Percentiles rank a stretch among this genome's conserved stretches.
Conservation (phyloP, 2,329 filamentous ascomycete genomes). For the Stachybotrys echinatus region DNA sequence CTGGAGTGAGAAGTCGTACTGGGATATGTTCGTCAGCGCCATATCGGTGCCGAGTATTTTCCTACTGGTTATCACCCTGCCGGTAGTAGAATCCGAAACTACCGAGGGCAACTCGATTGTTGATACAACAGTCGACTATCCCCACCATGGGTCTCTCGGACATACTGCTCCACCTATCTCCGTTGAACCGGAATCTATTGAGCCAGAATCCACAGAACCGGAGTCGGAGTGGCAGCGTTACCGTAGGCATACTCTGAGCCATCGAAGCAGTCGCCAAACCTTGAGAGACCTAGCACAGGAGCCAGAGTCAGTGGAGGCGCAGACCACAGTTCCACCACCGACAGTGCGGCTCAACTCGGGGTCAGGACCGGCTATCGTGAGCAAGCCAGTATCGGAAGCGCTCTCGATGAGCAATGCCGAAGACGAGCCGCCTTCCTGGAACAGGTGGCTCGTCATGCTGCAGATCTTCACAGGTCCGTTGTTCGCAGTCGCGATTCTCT, state of each 20-base stretch:
- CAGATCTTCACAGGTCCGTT: slow-evolving; percentile 85
- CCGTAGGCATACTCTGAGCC: slow-evolving; percentile 37
- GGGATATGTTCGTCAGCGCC: slow-evolving; percentile 75
- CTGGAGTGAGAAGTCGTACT: slow-evolving; percentile 78
- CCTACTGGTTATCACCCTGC: slow-evolving; percentile 81
- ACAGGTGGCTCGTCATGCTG: slow-evolving; percentile 79
- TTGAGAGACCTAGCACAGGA: slow-evolving; percentile 4
- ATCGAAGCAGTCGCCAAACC: slow-evolving; percentile 16
- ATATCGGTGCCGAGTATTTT: slow-evolving; percentile 89
- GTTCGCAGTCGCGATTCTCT: slow-evolving; percentile 74
- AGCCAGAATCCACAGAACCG: slow-evolving; percentile 26
- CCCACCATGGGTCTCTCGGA: slow-evolving; percentile 17
- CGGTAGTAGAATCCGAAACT: slow-evolving; percentile 74
- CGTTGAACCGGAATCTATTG: slow-evolving; percentile 24
- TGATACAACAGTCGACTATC: slow-evolving; percentile 21
- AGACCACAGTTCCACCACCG: slow-evolving; percentile 7
- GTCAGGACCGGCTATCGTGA: slow-evolving; percentile 5
- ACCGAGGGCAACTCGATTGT: slow-evolving; percentile 34
- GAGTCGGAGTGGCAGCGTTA: slow-evolving; percentile 58
- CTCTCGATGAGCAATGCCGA: slow-evolving; percentile 24
- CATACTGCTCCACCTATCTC: slow-evolving; percentile 29
- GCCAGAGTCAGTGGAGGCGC: slow-evolving; percentile 12
- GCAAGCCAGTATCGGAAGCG: slow-evolving; percentile 25
- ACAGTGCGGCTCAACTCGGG: not conserved
- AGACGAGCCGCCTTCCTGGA: slow-evolving; percentile 62